phyloP scores from a whole-genome alignment of 352 stramenopile genomes.

The Plasmopara viticola region DNA sequence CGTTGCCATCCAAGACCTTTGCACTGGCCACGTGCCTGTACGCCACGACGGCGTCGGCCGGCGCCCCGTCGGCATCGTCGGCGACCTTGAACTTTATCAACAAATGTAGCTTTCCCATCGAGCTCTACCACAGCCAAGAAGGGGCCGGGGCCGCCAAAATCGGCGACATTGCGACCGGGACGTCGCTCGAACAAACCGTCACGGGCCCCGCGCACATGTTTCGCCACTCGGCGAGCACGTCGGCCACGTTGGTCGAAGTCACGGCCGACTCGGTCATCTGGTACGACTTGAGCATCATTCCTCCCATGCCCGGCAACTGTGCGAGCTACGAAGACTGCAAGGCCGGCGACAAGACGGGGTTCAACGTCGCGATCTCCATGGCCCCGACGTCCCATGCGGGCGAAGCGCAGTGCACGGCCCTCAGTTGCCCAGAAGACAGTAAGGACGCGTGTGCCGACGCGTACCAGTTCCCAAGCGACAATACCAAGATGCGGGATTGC shows the following conservation, averaged over 20 bases:
- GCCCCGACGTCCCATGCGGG: conserved; percentile 24
- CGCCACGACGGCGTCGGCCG: conserved; percentile 13
- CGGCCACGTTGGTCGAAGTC: conserved; percentile 32
- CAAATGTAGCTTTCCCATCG: conserved; percentile 27
- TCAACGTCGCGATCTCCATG: conserved; percentile 49
- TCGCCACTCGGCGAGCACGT: conserved; percentile 28
- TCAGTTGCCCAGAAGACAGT: conserved; percentile 31
- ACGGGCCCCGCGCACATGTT: conserved; percentile 41
- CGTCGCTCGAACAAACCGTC: conserved; percentile 12
- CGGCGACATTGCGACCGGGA: conserved; percentile 19
- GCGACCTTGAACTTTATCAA: conserved; percentile 36
- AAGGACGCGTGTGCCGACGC: conserved; percentile 33
- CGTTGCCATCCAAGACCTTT: conserved; percentile 11
- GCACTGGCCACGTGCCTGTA: conserved; percentile 20
- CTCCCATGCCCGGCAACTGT: conserved; percentile 28
- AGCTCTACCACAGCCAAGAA: conserved; percentile 37
- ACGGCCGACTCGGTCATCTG: conserved; percentile 32
- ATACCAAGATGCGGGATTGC: conserved; percentile 65
- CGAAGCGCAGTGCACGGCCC: conserved; percentile 22
- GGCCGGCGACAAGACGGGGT: conserved; percentile 32
- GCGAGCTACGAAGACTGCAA: conserved; percentile 33
- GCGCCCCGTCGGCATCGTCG: neutral
- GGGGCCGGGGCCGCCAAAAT: conserved; percentile 15
- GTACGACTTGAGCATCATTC: conserved; percentile 65
- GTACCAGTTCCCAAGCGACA: conserved; percentile 56